A percentile compares a stretch with the other conserved stretches of the same genome.
Evolutionary conservation across 83 land plant genomes (phyloP).

Genomic region (Picea engelmannii): DNA sequence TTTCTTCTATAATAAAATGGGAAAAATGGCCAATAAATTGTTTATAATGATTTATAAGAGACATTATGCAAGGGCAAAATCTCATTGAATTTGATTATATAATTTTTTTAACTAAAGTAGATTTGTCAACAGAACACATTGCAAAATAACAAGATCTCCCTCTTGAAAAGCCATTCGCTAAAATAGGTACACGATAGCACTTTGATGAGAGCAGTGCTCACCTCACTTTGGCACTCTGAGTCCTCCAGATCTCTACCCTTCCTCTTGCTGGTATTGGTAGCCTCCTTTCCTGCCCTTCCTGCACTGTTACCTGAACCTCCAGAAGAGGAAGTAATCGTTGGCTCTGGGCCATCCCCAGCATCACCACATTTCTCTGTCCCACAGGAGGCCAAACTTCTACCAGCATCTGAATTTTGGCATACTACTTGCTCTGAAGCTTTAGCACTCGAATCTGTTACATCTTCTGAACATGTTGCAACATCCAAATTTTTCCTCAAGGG

Average conservation of each 20-base stretch:
- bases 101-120: neutral
- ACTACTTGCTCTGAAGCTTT: neutral
- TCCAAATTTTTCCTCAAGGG: neutral
- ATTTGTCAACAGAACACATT: neutral
- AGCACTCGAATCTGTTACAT: constrained; percentile 3
- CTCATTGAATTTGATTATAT: neutral
- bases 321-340: constrained; percentile 68
- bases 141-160: neutral
- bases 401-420: neutral
- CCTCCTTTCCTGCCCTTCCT: constrained; percentile 30
- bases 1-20: constrained; percentile 1
- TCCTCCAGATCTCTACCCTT: constrained; percentile 60
- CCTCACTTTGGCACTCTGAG: constrained; percentile 75
- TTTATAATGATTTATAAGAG: neutral
- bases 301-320: constrained; percentile 63
- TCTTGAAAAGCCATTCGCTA: neutral
- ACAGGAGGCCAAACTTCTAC: neutral
- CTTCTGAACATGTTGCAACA: constrained; percentile 11
- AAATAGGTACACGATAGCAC: neutral
- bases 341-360: constrained; percentile 34
- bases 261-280: constrained; percentile 46
- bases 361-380: constrained; percentile 10
- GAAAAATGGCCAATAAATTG: neutral
- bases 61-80: neutral
- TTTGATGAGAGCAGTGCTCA: constrained; percentile 14